Evolutionary conservation across 805 yeast genomes (phyloP).

Genomic region (Candida endomychidarum): DNA sequence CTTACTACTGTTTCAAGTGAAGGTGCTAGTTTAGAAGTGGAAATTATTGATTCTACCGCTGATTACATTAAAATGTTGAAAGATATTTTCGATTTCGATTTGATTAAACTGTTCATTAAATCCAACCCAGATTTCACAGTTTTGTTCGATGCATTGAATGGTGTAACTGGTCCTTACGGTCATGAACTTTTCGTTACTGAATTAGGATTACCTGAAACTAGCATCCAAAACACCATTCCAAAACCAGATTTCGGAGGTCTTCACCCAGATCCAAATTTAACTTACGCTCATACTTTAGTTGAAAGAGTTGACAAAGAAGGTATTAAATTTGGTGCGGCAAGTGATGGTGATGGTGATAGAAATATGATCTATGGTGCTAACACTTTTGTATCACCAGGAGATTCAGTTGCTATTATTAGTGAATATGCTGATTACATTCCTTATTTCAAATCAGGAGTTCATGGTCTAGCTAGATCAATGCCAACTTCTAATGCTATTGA

Average conservation of each 20-base stretch:
- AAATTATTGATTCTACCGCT: slow-evolving; percentile 76
- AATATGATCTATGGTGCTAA: slow-evolving; percentile 97
- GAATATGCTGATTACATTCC: slow-evolving; percentile 89
- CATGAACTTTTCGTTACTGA: slow-evolving; percentile 78
- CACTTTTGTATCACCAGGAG: slow-evolving; percentile 97
- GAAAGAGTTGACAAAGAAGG: slow-evolving; percentile 76
- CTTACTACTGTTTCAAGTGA: slow-evolving; percentile 24
- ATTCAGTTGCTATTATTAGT: slow-evolving; percentile 94
- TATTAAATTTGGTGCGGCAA: slow-evolving; percentile 95
- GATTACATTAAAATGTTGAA: slow-evolving; percentile 80
- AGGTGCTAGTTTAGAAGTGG: slow-evolving; percentile 63
- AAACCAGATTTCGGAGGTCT: slow-evolving; percentile 93
- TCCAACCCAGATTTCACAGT: slow-evolving; percentile 57
- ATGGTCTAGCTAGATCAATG: slow-evolving; percentile 96
- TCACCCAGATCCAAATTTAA: slow-evolving; percentile 97
- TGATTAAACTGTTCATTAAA: slow-evolving; percentile 71
- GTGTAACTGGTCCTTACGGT: slow-evolving; percentile 98
- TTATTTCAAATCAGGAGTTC: slow-evolving; percentile 84
- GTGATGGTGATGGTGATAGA: slow-evolving; percentile 99
- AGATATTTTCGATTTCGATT: slow-evolving; percentile 81
- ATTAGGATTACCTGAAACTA: slow-evolving; percentile 67
- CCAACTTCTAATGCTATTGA: slow-evolving; percentile 96
- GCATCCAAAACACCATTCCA: slow-evolving; percentile 79
- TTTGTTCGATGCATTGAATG: slow-evolving; percentile 87
- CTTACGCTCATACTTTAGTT: slow-evolving; percentile 88